These are phyloP conservation scores for Senna tora DNA, from an alignment of 306 rosid genomes.

Conservation along the genomic window DNA sequence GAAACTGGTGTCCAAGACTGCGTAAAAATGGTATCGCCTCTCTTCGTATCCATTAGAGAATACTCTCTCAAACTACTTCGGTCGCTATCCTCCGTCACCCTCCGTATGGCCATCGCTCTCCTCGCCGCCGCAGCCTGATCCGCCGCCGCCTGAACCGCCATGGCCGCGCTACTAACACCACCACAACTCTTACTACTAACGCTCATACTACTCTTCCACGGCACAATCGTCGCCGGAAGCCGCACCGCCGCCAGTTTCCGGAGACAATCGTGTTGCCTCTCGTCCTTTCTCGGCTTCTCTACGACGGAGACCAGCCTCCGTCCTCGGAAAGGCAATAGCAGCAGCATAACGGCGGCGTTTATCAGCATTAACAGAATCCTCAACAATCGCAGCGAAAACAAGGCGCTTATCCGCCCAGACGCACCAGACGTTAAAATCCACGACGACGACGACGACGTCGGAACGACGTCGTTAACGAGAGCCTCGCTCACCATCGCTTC, in stretches of 20 bases:
- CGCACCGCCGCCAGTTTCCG: conserved; percentile 54
- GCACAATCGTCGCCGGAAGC: conserved; percentile 57
- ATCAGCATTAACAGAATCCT: conserved; percentile 60
- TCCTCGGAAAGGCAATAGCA: conserved; percentile 73
- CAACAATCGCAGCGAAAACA: conserved; percentile 58
- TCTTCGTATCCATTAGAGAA: conserved; percentile 52
- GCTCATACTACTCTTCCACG: conserved; percentile 50
- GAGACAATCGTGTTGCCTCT: conserved; percentile 41
- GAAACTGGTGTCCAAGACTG: conserved; percentile 78
- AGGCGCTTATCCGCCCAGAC: conserved; percentile 62
- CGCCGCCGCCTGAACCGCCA: conserved; percentile 32
- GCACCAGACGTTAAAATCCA: conserved; percentile 72
- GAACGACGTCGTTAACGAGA: conserved; percentile 28
- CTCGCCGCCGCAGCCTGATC: conserved; percentile 61
- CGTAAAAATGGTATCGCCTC: conserved; percentile 78
- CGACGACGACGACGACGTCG: conserved; percentile 17
- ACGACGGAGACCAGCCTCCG: conserved; percentile 41
- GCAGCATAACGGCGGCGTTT: conserved; percentile 51
- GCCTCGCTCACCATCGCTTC: conserved; percentile 39
- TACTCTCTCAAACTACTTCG: conserved; percentile 50
- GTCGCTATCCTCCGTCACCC: conserved; percentile 61
- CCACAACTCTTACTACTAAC: conserved; percentile 4
- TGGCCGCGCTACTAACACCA: background rate
- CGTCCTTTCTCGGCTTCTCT: conserved; percentile 41
- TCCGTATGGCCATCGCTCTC: conserved; percentile 68